Evolutionary conservation across 202 grass and related monocot species (phyloP), one percentile per base, ranked within the genome.

Genomic region (Cymbopogon flexuosus): DNA sequence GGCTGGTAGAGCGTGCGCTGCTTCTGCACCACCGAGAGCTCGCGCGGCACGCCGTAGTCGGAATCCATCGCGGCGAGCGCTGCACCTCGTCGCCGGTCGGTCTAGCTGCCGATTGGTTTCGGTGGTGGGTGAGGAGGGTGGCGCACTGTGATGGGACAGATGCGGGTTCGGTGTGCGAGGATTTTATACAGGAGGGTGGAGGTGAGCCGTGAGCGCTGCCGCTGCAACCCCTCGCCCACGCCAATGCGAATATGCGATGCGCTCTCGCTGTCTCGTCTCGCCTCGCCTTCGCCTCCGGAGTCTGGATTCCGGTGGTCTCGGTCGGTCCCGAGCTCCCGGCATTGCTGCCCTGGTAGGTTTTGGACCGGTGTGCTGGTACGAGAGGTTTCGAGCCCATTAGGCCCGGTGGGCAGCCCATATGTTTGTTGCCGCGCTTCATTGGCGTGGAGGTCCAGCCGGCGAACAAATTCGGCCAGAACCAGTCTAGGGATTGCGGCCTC

Each of bases 1-100:
- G 96, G 96, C 59, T 87, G 75, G 82, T 98, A 95, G 70, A 95
- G 82, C 19, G 92, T 15, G 34, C 96, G 87, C 54, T 83, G 75
- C 87, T 93, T 84, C 82, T 98, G 96, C 75, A 95, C 88, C 84
- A 69, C 88, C 49, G 92, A 98, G 52, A 98, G 84, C 90, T 98
- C 96, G 34, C 92, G 90, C 43, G 88, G 82, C 68, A 95, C 89
- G 59, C 96, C 96, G 83, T 98, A 98, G 77, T 95, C 96, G 3
- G 96, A 98, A 76, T 98, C 92, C 96, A 98, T 98, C 15, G 27
- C 35, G 24, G 59, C 15, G 46, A 9, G 66, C 65, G 22, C 33
- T 59, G 10, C 36, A 18, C 68, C 42, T 57, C 42, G 77, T 73
- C 84, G 65, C 46, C 82, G 71, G 62, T 79, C 82, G 71, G 62